Conservation (phyloP, 2,329 filamentous ascomycete genomes). For the Fusarium irregulare region DNA sequence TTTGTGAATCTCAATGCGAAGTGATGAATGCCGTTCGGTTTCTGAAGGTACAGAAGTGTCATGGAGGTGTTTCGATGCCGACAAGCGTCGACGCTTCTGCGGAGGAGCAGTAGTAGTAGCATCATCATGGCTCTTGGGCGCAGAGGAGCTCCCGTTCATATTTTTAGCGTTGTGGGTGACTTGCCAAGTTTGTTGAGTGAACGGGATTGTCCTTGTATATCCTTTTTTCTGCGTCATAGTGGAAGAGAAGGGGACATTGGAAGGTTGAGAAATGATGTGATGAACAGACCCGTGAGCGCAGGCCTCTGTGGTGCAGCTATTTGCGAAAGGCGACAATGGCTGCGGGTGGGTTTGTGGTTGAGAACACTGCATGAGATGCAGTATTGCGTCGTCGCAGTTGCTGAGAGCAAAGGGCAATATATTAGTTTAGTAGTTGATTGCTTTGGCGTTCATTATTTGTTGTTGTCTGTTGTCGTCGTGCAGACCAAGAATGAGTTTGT, state of each 20-base stretch:
- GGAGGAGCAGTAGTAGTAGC: conserved; percentile 55
- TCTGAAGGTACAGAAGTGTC: conserved; percentile 46
- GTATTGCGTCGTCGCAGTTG: conserved; percentile 8
- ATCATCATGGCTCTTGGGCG: conserved; percentile 51
- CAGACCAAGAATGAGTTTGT: conserved; percentile 26
- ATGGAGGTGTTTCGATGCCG: conserved; percentile 51
- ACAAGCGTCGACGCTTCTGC: conserved; percentile 63
- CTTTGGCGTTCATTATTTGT: conserved; percentile 40
- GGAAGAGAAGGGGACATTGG: conserved; percentile 51
- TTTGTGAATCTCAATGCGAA: conserved; percentile 66
- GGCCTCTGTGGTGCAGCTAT: conserved; percentile 4
- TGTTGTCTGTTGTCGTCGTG: conserved; percentile 33
- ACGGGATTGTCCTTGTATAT: conserved; percentile 63
- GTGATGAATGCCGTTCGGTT: conserved; percentile 53
- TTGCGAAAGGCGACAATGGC: conserved; percentile 9
- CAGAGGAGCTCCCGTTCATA: conserved; percentile 53
- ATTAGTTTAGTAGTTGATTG: conserved; percentile 39
- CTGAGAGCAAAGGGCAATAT: conserved; percentile 14
- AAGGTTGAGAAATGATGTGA: conserved; percentile 33
- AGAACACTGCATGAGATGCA: conserved; percentile 2
- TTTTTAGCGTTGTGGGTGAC: conserved; percentile 59
- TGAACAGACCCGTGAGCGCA: conserved; percentile 18
- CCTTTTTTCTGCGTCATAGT: conserved; percentile 62
- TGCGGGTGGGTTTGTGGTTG: conserved; percentile 3
- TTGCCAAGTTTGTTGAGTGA: conserved; percentile 66